phyloP scores from a whole-genome alignment of 345 rosid species.

The Noccaea bulbosa region DNA sequence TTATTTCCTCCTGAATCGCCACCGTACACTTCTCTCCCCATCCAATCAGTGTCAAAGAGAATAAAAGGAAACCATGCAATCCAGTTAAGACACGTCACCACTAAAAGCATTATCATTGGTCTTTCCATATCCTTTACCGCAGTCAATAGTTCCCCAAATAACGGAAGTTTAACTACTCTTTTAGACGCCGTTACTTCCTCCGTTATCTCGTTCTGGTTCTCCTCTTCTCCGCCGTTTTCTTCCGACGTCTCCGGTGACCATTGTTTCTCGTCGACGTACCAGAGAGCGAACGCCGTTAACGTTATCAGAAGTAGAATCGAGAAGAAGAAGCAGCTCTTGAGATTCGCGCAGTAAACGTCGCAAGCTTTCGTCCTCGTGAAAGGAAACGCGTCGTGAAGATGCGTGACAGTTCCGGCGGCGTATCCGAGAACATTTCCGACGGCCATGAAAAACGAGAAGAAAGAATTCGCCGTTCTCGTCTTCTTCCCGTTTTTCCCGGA shows the following conservation, averaged over 20 bases:
- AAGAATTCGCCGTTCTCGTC: constrained; percentile 57
- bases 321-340: constrained; percentile 75
- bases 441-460: constrained; percentile 87
- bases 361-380: constrained; percentile 72
- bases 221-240: neutral
- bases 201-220: constrained; percentile 15
- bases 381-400: constrained; percentile 57
- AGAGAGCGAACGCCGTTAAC: constrained; percentile 50
- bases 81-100: constrained; percentile 83
- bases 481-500: constrained; percentile 53
- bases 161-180: constrained; percentile 10
- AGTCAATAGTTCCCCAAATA: constrained; percentile 45
- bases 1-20: constrained; percentile 50
- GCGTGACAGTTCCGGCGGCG: constrained; percentile 71
- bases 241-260: constrained; percentile 37
- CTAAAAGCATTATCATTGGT: constrained; percentile 66
- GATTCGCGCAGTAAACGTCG: constrained; percentile 79
- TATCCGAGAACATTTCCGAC: constrained; percentile 82
- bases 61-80: constrained; percentile 90
- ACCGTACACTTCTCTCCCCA: constrained; percentile 89
- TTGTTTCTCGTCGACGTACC: constrained; percentile 49
- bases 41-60: constrained; percentile 84
- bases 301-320: constrained; percentile 52
- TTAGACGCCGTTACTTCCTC: constrained; percentile 32
- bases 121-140: constrained; percentile 54